These are phyloP conservation scores for Picea glauca DNA, from an alignment of 75 land plant species.

Conservation along the genomic window DNA sequence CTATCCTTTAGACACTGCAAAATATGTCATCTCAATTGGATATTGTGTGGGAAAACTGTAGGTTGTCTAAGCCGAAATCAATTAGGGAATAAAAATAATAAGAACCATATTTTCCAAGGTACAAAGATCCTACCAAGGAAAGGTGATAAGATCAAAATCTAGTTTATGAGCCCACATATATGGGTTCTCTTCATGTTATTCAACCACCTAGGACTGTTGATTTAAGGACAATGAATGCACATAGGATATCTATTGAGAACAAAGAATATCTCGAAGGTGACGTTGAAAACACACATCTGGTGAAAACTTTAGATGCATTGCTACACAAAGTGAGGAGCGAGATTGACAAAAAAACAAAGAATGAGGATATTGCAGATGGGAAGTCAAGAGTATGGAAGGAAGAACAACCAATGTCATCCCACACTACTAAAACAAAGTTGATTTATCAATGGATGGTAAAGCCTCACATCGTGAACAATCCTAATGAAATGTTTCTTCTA, in stretches of 20 bases:
- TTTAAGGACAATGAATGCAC: conserved; percentile 77
- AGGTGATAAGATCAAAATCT: conserved; percentile 98
- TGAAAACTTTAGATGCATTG: conserved; percentile 95
- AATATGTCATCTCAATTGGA: no score
- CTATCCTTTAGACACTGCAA: no score
- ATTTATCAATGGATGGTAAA: no score
- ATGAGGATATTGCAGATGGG: conserved; percentile 43
- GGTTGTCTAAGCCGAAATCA: no score
- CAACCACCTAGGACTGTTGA: conserved; percentile 96
- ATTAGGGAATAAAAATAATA: no score
- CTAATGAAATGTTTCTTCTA: no score
- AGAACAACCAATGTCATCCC: conserved; percentile 15
- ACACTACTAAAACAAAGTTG: no score
- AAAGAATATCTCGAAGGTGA: conserved; percentile 97
- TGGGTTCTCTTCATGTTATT: conserved; percentile 89
- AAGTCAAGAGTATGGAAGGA: conserved; percentile 60
- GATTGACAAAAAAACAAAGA: conserved; percentile 88
- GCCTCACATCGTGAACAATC: no score
- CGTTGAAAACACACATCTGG: conserved; percentile 96
- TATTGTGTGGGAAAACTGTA: no score
- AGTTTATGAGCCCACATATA: conserved; percentile 86
- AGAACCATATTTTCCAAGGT: background rate
- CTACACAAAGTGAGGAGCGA: conserved; percentile 95
- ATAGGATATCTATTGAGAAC: conserved; percentile 93
- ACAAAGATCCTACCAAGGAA: conserved; percentile 96